Percentiles rank a stretch among this genome's conserved stretches.
Conservation (phyloP, 148 eudicot species). For the Amaranthus cruentus region DNA sequence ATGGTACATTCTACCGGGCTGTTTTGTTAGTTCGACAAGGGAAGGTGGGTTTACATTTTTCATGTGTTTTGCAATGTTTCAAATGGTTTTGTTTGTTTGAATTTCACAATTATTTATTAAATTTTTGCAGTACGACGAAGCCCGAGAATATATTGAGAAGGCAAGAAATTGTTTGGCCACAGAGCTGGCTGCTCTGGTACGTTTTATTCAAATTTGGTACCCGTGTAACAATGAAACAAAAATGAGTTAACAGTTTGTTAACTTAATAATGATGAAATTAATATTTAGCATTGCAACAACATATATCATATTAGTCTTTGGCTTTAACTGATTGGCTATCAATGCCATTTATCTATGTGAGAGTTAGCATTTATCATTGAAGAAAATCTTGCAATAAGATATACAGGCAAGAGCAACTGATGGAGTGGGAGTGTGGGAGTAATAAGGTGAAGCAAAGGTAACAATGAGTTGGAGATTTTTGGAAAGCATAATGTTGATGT, state of each 20-base stretch:
- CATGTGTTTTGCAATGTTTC: background rate
- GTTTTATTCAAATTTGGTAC: background rate
- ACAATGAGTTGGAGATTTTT: too few relatives aligned
- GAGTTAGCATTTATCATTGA: too few relatives aligned
- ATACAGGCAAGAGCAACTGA: too few relatives aligned
- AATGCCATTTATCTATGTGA: background rate
- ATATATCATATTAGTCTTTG: background rate
- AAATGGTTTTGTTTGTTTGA: background rate
- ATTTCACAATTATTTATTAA: constrained; percentile 6
- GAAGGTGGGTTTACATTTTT: constrained; percentile 46
- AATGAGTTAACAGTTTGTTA: background rate
- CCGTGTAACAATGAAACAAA: background rate
- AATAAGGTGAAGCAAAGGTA: too few relatives aligned
- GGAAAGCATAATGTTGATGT: too few relatives aligned
- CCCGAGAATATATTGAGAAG: constrained; percentile 90
- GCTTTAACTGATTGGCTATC: background rate
- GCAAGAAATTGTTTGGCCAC: constrained; percentile 96
- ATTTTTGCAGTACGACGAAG: constrained; percentile 83
- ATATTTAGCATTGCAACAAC: background rate
- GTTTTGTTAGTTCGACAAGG: constrained; percentile 83
- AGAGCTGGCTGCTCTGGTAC: constrained; percentile 93
- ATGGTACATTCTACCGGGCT: constrained; percentile 88
- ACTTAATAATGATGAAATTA: background rate
- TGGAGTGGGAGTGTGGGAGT: too few relatives aligned
- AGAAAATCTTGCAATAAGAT: too few relatives aligned